Evolutionary conservation across 768 basidiomycete species (phyloP).

Genomic region (Leccinum uliginosum): DNA sequence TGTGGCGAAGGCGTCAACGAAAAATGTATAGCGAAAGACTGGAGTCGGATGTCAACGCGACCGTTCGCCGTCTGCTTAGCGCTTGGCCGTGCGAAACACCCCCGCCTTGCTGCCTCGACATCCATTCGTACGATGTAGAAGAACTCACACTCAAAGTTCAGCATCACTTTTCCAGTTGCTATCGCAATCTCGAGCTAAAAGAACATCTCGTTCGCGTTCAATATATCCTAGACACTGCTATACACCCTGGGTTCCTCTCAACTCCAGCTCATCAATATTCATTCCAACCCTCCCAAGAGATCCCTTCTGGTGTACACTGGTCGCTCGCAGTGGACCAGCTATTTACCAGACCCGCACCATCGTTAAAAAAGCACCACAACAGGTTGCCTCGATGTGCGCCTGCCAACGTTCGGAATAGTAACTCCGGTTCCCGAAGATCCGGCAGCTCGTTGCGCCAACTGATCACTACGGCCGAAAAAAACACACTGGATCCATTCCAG

Average conservation of each 20-base stretch:
- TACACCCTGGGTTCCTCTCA: background rate
- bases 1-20: constrained; percentile 3
- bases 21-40: constrained; percentile 7
- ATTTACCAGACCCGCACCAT: background rate
- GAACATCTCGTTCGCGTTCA: constrained; percentile 9
- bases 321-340: background rate
- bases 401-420: background rate
- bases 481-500: constrained; percentile 4
- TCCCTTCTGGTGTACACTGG: background rate
- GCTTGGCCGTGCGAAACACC: constrained; percentile 21
- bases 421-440: background rate
- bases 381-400: background rate
- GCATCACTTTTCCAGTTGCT: constrained; percentile 13
- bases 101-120: background rate
- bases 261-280: background rate
- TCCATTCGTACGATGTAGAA: constrained; percentile 1
- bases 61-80: background rate
- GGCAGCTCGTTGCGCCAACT: background rate
- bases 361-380: background rate
- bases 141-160: background rate
- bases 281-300: background rate
- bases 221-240: background rate
- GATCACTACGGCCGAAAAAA: background rate
- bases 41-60: background rate
- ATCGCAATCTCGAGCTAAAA: constrained; percentile 13